Evolutionary conservation across 331 rosid genomes (phyloP).

Genomic region (Telfairia occidentalis): DNA sequence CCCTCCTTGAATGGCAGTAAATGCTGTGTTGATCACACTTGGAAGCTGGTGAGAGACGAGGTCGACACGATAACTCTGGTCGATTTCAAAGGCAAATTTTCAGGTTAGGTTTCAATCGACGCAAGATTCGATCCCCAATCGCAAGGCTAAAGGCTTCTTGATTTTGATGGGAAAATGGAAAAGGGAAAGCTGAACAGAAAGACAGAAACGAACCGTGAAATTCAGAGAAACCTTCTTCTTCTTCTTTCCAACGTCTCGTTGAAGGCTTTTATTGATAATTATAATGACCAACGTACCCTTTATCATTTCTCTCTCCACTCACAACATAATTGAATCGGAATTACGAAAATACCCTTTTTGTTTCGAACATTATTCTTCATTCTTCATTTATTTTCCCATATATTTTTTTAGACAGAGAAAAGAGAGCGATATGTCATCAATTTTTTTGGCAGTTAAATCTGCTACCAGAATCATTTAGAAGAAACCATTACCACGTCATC

Average conservation of each 20-base stretch:
- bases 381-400: background rate
- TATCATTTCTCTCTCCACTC: background rate
- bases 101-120: background rate
- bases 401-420: background rate
- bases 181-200: background rate
- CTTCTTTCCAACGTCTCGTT: slow-evolving; percentile 1
- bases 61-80: background rate
- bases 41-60: background rate
- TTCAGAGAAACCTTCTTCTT: slow-evolving; percentile 7
- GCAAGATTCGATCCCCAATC: background rate
- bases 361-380: background rate
- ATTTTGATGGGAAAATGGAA: background rate
- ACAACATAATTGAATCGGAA: background rate
- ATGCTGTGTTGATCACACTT: slow-evolving; percentile 9
- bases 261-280: background rate
- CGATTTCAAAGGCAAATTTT: background rate
- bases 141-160: background rate
- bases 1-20: slow-evolving; percentile 20
- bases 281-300: slow-evolving; percentile 3
- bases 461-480: background rate
- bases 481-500: background rate
- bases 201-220: slow-evolving; percentile 1
- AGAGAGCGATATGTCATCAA: background rate
- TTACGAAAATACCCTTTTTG: background rate
- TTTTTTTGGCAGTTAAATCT: background rate